These are phyloP conservation scores for Nadsonia starkeyi-henricii DNA, from an alignment of 1,139 yeast genomes.

Conservation along the genomic window DNA sequence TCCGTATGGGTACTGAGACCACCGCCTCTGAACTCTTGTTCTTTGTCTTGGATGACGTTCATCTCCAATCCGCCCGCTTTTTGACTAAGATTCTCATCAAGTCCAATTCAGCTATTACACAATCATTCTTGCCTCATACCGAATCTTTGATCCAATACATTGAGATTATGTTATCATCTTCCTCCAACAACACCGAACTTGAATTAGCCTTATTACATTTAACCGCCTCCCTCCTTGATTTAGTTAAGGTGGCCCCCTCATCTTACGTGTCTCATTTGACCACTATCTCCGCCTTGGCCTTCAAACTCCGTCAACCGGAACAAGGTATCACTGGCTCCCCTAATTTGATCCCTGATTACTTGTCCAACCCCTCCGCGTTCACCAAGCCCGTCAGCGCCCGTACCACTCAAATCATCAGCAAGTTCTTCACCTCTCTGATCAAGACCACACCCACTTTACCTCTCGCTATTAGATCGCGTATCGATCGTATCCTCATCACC, in stretches of 20 bases:
- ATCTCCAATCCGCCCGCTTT: slow-evolving; percentile 7
- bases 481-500: slow-evolving; percentile 44
- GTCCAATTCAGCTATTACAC: slow-evolving; percentile 11
- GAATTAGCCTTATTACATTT: slow-evolving; percentile 16
- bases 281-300: neutral
- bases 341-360: slow-evolving; percentile 47
- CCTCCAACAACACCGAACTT: neutral
- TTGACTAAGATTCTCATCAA: slow-evolving; percentile 10
- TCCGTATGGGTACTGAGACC: slow-evolving; percentile 11
- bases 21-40: slow-evolving; percentile 11
- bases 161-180: slow-evolving; percentile 7
- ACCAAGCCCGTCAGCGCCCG: slow-evolving; percentile 27
- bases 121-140: slow-evolving; percentile 15
- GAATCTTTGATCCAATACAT: slow-evolving; percentile 17
- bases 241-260: slow-evolving; percentile 2
- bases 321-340: neutral
- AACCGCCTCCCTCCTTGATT: slow-evolving; percentile 3
- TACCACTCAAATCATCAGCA: slow-evolving; percentile 30
- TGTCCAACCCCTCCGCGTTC: slow-evolving; percentile 55
- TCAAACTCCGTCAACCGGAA: slow-evolving; percentile 1
- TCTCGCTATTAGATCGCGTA: slow-evolving; percentile 46
- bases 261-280: neutral
- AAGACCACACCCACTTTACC: slow-evolving; percentile 38
- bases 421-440: slow-evolving; percentile 38
- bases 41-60: slow-evolving; percentile 13